A percentile compares a stretch with the other conserved stretches of the same genome.
Evolutionary conservation across 2,329 filamentous ascomycete species (phyloP).

Genomic region (Dryadomyces quercivorus): DNA sequence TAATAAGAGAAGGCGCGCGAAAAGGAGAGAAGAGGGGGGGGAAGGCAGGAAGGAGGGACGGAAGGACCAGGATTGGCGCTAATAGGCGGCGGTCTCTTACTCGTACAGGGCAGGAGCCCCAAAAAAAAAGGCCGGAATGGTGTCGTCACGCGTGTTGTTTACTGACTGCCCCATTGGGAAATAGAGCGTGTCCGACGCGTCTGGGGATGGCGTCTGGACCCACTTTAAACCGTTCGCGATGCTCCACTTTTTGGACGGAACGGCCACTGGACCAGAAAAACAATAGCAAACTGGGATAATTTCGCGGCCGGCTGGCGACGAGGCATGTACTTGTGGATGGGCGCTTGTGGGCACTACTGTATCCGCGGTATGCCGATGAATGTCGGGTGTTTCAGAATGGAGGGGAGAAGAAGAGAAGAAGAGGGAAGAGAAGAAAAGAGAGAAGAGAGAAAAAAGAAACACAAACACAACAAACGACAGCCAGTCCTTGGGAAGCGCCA

Average conservation of each 20-base stretch:
- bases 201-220: conserved; percentile 2
- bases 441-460: too few species aligned
- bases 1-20: not conserved
- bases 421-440: too few species aligned
- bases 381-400: too few species aligned
- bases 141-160: conserved; percentile 14
- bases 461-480: too few species aligned
- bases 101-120: not conserved
- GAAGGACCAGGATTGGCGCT: not conserved
- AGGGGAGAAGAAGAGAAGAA: too few species aligned
- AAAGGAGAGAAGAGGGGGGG: not conserved
- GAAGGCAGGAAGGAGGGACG: conserved; percentile 1
- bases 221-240: not conserved
- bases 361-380: too few species aligned
- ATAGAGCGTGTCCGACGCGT: conserved; percentile 12
- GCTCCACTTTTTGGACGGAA: not conserved
- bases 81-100: not conserved
- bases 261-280: not conserved
- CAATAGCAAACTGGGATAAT: not conserved
- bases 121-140: not conserved
- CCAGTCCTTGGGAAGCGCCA: too few species aligned
- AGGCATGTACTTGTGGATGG: too few species aligned
- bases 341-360: too few species aligned
- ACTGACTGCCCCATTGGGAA: conserved; percentile 12
- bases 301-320: too few species aligned